These are phyloP conservation scores for Glycyrrhiza uralensis DNA, from an alignment of 306 rosid genomes.

Conservation along the genomic window DNA sequence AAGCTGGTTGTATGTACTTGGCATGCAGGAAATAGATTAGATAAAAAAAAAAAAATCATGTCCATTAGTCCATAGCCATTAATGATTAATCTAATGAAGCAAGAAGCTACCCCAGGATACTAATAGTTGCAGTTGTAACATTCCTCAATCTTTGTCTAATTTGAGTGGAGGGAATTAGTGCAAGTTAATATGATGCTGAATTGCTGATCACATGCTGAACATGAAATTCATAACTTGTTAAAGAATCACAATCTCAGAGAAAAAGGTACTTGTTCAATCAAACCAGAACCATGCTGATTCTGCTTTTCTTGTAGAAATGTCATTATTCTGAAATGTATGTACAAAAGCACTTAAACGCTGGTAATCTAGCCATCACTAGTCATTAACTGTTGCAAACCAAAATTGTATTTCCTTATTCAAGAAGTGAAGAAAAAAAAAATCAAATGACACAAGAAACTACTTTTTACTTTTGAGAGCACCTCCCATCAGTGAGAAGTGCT, in stretches of 20 bases:
- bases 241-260: background rate
- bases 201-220: background rate
- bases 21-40: background rate
- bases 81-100: background rate
- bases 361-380: conserved; percentile 7
- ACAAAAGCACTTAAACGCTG: too few species aligned
- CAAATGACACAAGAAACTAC: background rate
- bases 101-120: background rate
- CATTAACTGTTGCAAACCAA: background rate
- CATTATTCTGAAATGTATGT: background rate
- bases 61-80: background rate
- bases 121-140: background rate
- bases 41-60: background rate
- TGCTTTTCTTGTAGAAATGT: background rate
- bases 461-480: background rate
- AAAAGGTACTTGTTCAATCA: background rate
- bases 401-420: conserved; percentile 1
- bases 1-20: background rate
- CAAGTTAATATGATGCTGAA: background rate
- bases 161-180: background rate
- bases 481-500: background rate
- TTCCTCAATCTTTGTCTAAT: background rate
- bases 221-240: background rate
- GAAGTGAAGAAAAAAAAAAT: background rate
- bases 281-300: background rate